A percentile compares a stretch with the other conserved stretches of the same genome.
phyloP scores from a whole-genome alignment of 1,139 yeast species.

The Scheffersomyces lignicola region DNA sequence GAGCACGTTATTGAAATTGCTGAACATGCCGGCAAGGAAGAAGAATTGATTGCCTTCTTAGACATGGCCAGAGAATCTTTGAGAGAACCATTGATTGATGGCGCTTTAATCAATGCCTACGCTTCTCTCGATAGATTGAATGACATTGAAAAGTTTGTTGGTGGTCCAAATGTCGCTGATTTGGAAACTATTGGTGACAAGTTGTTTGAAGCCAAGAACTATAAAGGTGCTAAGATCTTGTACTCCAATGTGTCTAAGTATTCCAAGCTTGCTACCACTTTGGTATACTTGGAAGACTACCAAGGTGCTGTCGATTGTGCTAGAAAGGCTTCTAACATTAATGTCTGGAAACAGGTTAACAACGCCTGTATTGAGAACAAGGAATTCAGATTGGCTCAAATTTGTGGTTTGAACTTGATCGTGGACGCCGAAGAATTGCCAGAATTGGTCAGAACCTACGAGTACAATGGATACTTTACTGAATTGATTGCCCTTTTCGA shows the following conservation, averaged over 20 bases:
- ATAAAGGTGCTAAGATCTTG: constrained; percentile 89
- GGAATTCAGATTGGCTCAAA: constrained; percentile 96
- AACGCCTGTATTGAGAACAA: constrained; percentile 94
- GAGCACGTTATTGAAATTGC: constrained; percentile 93
- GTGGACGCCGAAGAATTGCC: constrained; percentile 97
- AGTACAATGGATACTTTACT: constrained; percentile 85
- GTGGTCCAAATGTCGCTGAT: constrained; percentile 90
- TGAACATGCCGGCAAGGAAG: constrained; percentile 94
- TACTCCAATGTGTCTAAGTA: constrained; percentile 87
- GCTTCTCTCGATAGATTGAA: constrained; percentile 74
- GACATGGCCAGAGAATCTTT: constrained; percentile 92
- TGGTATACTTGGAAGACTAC: constrained; percentile 87
- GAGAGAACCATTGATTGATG: constrained; percentile 91
- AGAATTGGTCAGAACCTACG: constrained; percentile 84
- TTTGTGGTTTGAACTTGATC: constrained; percentile 95
- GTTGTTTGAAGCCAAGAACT: constrained; percentile 77
- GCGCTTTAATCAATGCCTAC: constrained; percentile 83
- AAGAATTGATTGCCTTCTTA: constrained; percentile 84
- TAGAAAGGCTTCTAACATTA: constrained; percentile 91
- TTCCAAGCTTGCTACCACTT: constrained; percentile 92
- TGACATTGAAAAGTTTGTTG: constrained; percentile 83
- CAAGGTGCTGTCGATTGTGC: constrained; percentile 99
- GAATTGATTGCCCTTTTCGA: constrained; percentile 91
- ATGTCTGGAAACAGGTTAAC: constrained; percentile 97
- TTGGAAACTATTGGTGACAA: constrained; percentile 91